Evolutionary conservation across 768 basidiomycete genomes (phyloP), one percentile per base, ranked within the genome.

Genomic region (Mycena venus): DNA sequence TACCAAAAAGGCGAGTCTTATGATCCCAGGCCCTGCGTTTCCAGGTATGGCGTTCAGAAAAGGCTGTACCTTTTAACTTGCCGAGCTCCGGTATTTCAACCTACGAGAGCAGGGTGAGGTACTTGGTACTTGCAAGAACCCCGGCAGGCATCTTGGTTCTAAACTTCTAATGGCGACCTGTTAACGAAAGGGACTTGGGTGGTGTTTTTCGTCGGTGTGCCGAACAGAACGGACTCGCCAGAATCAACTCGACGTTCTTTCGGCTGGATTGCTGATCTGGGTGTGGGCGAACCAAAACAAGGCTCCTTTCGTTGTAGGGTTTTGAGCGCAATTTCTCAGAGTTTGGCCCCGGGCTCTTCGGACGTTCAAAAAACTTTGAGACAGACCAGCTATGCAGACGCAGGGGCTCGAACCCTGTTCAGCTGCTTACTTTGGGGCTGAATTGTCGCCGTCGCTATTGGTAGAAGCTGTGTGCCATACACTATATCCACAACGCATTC

Each of bases 341-440:
- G n/a, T 47, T 21, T 47, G 17, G 19, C 8, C 44, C n/a, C 19
- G 14, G n/a, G 44, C 17, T 47, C 44, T 47, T 47, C 8, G 17
- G 8, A 11, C 5, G 44, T 21, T 21, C 44, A 23, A 59, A 59
- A 59, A 23, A 11, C 21, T 59, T 34, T 59, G 56, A 58, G 34
- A 23, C 11, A n/a, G 38, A 62, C 68, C 44, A 47, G 31, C 36
- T 47, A 60, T 15, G 51, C n/a, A n/a, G 55, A 12, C 51, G 51
- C 29, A 23, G 70, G 61, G 53, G 63, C 12, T 56, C 55, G 62
- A 71, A 58, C 53, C 51, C 70, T 19, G 51, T 38, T 44, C 53
- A 27, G n/a, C 70, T 49, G 62, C 70, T 27, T 8, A 47, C 55
- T 38, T 21, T 32, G 44, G n/a, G n/a, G n/a, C n/a, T n/a, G n/a